Evolutionary conservation across 208 protist genomes (phyloP).

Genomic region (Angomonas ambiguus): DNA sequence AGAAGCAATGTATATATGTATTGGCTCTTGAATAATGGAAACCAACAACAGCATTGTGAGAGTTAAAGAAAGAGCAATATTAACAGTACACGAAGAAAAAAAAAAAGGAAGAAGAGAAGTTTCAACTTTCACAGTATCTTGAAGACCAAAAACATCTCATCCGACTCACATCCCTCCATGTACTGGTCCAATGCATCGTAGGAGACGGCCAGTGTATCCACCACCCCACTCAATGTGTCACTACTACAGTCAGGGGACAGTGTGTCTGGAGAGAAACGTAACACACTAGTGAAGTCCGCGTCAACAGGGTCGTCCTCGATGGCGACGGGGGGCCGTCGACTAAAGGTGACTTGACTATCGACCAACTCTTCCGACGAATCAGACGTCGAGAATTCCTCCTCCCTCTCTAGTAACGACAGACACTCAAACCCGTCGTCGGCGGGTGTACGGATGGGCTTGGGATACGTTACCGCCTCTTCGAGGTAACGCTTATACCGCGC

Average conservation of each 20-base stretch:
- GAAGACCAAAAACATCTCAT: conserved; percentile 26
- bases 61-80: too few species aligned
- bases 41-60: too few species aligned
- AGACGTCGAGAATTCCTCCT: too few species aligned
- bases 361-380: too few species aligned
- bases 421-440: too few species aligned
- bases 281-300: neutral
- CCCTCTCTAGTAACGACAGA: too few species aligned
- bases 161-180: conserved; percentile 26
- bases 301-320: too few species aligned
- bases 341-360: too few species aligned
- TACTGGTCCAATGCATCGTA: conserved; percentile 18
- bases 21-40: too few species aligned
- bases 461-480: neutral
- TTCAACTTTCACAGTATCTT: neutral
- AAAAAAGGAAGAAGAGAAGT: conserved; percentile 7
- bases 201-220: neutral
- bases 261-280: neutral
- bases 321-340: too few species aligned
- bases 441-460: too few species aligned
- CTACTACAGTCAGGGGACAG: neutral
- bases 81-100: conserved; percentile 3
- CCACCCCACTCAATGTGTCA: neutral
- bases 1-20: too few species aligned
- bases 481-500: neutral